phyloP scores from a whole-genome alignment of 192 early-diverging fungal genomes.

The Mortierella antarctica region DNA sequence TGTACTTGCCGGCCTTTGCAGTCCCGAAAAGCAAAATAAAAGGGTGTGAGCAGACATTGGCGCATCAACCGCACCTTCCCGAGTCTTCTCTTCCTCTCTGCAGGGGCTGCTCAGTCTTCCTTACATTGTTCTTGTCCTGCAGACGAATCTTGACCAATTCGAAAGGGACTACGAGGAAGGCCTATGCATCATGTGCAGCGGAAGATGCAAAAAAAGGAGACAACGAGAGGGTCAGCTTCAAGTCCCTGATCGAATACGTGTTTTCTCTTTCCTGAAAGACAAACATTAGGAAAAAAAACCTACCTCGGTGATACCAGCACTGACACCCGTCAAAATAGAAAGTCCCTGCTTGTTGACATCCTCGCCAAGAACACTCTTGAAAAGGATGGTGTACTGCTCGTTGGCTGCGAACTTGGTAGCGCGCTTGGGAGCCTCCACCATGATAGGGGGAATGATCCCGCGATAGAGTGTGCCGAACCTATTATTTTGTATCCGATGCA shows the following conservation, averaged over 20 bases:
- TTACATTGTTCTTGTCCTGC: slow-evolving; percentile 89
- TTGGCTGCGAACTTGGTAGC: slow-evolving; percentile 98
- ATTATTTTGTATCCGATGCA: neutral
- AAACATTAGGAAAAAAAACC: neutral
- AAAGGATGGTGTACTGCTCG: slow-evolving; percentile 82
- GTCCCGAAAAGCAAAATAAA: slow-evolving; percentile 1
- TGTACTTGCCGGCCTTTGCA: slow-evolving; percentile 82
- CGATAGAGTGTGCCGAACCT: slow-evolving; percentile 78
- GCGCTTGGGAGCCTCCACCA: slow-evolving; percentile 98
- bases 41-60: neutral
- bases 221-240: neutral
- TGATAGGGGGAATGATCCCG: slow-evolving; percentile 96
- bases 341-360: slow-evolving; percentile 80
- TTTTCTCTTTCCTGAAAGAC: neutral
- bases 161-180: slow-evolving; percentile 87
- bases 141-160: slow-evolving; percentile 97
- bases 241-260: neutral
- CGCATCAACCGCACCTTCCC: neutral
- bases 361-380: slow-evolving; percentile 75
- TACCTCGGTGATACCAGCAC: slow-evolving; percentile 89
- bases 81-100: neutral
- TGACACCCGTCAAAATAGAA: slow-evolving; percentile 88
- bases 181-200: slow-evolving; percentile 34
- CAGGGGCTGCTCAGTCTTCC: slow-evolving; percentile 7
- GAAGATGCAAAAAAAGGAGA: neutral